A percentile compares a stretch with the other conserved stretches of the same genome.
These are phyloP conservation scores for Penicillium macrosclerotiorum DNA, from an alignment of 495 filamentous ascomycete genomes.

Conservation along the genomic window DNA sequence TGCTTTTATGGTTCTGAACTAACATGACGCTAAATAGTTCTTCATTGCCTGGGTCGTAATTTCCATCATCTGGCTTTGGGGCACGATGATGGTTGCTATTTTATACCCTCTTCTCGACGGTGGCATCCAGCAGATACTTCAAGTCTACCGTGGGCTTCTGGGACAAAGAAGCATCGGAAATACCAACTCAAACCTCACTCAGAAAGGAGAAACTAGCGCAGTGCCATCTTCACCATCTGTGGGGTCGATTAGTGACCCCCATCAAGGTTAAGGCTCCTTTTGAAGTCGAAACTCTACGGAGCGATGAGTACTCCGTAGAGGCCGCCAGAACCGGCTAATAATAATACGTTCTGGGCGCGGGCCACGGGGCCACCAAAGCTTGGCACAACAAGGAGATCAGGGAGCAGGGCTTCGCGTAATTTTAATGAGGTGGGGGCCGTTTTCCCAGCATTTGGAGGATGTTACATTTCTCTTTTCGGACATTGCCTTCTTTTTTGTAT, in stretches of 20 bases:
- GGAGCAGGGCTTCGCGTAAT: too few relatives aligned
- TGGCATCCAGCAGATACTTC: constrained; percentile 25
- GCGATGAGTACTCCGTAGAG: too few relatives aligned
- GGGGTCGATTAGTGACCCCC: constrained; percentile 11
- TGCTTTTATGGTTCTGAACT: not conserved
- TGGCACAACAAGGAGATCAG: too few relatives aligned
- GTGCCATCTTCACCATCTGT: constrained; percentile 12
- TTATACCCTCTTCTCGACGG: constrained; percentile 38
- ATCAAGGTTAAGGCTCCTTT: not conserved
- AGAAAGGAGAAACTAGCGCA: not conserved
- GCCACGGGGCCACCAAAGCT: too few relatives aligned
- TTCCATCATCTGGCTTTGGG: constrained; percentile 73
- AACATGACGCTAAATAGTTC: constrained; percentile 41
- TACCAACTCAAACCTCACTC: too few relatives aligned
- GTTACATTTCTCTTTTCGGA: too few relatives aligned
- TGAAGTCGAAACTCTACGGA: too few relatives aligned
- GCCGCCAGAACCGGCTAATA: too few relatives aligned
- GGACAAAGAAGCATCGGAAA: not conserved
- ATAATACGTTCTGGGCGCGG: too few relatives aligned
- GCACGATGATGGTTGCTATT: constrained; percentile 32
- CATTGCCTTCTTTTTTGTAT: too few relatives aligned
- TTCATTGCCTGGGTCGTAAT: constrained; percentile 77
- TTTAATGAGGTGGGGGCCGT: too few relatives aligned
- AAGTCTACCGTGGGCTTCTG: constrained; percentile 21
- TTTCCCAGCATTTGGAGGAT: too few relatives aligned